A percentile compares a stretch with the other conserved stretches of the same genome.
Evolutionary conservation across 257 asterid species (phyloP).

Genomic region (Prunella vulgaris): DNA sequence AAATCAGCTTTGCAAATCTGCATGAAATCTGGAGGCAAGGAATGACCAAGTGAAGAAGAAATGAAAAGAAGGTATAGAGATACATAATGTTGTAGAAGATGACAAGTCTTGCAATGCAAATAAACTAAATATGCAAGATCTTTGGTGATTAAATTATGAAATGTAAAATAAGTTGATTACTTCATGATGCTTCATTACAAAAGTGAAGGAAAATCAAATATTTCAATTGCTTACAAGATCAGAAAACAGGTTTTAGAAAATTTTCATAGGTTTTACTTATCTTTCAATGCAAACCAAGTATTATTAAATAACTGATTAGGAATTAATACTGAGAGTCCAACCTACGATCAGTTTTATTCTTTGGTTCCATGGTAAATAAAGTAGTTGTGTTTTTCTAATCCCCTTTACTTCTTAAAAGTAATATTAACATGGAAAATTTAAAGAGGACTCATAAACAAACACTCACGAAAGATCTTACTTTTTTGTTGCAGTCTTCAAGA

Average conservation of each 20-base stretch:
- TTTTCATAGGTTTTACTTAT: not conserved
- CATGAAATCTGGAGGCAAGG: not conserved
- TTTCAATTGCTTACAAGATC: constrained; percentile 1
- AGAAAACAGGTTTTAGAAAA: not conserved
- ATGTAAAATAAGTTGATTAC: not conserved
- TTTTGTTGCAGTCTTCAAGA: constrained; percentile 77
- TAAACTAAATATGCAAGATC: not conserved
- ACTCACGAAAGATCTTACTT: constrained; percentile 47
- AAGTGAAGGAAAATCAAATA: not conserved
- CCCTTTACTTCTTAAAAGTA: not conserved
- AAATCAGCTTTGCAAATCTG: not conserved
- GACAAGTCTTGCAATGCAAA: not conserved
- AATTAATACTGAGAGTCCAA: constrained; percentile 8
- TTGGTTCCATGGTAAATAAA: not conserved
- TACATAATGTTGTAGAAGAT: not conserved
- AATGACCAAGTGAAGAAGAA: not conserved
- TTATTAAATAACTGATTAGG: not conserved
- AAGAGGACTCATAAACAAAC: not conserved
- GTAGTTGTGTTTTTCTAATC: not conserved
- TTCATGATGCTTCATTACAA: not conserved
- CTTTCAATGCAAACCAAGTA: not conserved
- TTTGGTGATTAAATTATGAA: not conserved
- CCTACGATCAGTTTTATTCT: not conserved
- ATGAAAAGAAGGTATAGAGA: not conserved
- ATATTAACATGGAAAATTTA: not conserved